Percentiles rank a stretch among this genome's conserved stretches.
These are phyloP conservation scores for Neonothopanus nambi DNA, from an alignment of 1,284 basidiomycete genomes.

Conservation along the genomic window DNA sequence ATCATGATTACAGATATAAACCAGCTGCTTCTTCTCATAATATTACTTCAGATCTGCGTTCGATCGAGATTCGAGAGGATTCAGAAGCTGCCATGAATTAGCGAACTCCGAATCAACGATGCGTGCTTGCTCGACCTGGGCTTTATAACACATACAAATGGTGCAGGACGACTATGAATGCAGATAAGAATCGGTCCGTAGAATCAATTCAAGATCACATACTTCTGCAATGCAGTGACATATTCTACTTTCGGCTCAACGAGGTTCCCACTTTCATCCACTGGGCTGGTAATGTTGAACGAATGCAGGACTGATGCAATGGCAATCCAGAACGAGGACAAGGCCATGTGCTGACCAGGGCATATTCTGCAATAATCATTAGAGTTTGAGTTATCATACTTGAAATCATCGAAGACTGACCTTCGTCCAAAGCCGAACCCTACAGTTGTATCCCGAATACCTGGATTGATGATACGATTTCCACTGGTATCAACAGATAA, in stretches of 20 bases:
- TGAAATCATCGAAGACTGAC: background rate
- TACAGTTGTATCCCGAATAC: background rate
- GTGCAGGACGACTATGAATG: background rate
- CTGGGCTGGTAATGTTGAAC: conserved; percentile 4
- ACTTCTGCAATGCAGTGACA: conserved; percentile 4
- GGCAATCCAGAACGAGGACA: conserved; percentile 5
- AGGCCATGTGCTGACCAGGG: too few species aligned
- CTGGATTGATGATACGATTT: background rate
- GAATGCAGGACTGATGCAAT: conserved; percentile 7
- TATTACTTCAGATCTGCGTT: too few species aligned
- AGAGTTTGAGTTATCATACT: background rate
- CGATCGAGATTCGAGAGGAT: too few species aligned
- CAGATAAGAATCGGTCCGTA: background rate
- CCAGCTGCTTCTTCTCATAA: too few species aligned
- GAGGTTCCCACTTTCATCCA: conserved; percentile 5
- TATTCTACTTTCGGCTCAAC: conserved; percentile 9
- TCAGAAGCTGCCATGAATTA: too few species aligned
- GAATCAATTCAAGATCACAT: background rate
- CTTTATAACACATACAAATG: conserved; percentile 5
- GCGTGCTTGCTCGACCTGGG: conserved; percentile 3
- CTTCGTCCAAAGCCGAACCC: conserved; percentile 3
- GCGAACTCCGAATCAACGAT: too few species aligned
- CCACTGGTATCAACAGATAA: background rate
- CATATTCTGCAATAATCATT: conserved; percentile 1
- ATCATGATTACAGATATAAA: too few species aligned